These are phyloP conservation scores for Plenodomus lindquistii DNA, from an alignment of 2,329 filamentous ascomycete species.

Conservation along the genomic window DNA sequence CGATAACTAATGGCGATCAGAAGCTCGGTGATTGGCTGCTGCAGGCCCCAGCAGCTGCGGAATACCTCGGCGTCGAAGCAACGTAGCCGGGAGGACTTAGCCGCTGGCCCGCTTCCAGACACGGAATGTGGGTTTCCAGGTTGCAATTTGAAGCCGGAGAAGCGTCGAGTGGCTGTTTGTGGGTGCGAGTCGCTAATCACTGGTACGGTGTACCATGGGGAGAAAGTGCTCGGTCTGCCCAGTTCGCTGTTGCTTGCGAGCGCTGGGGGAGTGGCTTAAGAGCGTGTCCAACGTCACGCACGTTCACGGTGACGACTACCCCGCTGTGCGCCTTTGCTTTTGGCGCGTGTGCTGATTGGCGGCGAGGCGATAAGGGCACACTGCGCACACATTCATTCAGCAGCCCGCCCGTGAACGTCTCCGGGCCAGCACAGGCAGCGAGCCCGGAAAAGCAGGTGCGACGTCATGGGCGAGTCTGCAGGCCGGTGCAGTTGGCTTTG, in stretches of 20 bases:
- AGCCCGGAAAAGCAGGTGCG: slow-evolving; percentile 13
- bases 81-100: slow-evolving; percentile 28
- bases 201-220: too few relatives aligned
- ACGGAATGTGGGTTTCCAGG: slow-evolving; percentile 19
- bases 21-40: slow-evolving; percentile 36
- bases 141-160: slow-evolving; percentile 9
- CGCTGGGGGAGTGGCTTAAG: background rate
- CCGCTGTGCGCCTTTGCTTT: slow-evolving; percentile 1
- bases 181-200: slow-evolving; percentile 3
- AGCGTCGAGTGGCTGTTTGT: background rate
- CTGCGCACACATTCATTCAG: background rate
- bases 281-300: background rate
- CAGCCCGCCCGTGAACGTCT: background rate
- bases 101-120: slow-evolving; percentile 41
- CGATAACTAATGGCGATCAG: slow-evolving; percentile 42
- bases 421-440: background rate
- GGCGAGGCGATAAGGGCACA: background rate
- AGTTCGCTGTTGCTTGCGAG: background rate
- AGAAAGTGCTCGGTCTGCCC: background rate
- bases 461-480: slow-evolving; percentile 27
- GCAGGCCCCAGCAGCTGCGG: slow-evolving; percentile 26
- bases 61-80: slow-evolving; percentile 33
- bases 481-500: slow-evolving; percentile 13
- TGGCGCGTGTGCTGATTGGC: slow-evolving; percentile 4
- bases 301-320: background rate